Percentiles rank a stretch among this genome's conserved stretches.
These are phyloP conservation scores for Scutellaria galericulata DNA, from an alignment of 257 asterid genomes.

Conservation along the genomic window DNA sequence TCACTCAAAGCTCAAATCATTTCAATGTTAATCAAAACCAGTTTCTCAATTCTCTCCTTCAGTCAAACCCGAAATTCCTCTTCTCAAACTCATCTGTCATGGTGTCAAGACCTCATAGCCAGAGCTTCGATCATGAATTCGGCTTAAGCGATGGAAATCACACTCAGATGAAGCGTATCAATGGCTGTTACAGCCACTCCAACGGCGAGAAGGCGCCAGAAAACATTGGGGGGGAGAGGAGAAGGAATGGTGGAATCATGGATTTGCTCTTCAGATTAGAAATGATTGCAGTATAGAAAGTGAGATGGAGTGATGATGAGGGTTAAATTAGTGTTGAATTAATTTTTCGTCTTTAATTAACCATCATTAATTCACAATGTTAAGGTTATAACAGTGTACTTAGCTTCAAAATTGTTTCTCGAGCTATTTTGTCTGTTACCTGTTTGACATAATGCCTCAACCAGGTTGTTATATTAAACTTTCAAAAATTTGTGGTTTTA, in stretches of 20 bases:
- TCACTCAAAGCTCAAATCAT: too few relatives aligned
- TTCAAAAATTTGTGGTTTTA: too few relatives aligned
- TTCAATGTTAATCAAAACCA: conserved; percentile 41
- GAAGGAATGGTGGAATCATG: conserved; percentile 76
- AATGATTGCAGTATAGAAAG: conserved; percentile 50
- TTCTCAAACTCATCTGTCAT: conserved; percentile 21
- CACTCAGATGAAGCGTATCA: conserved; percentile 28
- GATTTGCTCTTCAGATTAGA: conserved; percentile 68
- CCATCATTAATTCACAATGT: conserved; percentile 42
- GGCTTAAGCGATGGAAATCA: conserved; percentile 35
- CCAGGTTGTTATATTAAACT: too few relatives aligned
- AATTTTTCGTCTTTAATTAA: conserved; percentile 42
- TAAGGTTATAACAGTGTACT: conserved; percentile 22
- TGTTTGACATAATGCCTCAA: too few relatives aligned
- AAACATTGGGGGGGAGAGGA: conserved; percentile 36
- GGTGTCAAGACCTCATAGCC: conserved; percentile 33
- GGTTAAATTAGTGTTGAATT: conserved; percentile 35
- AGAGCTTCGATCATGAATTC: conserved; percentile 22
- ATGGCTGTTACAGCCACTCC: conserved; percentile 33
- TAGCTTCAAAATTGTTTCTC: conserved; percentile 34
- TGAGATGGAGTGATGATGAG: conserved; percentile 38
- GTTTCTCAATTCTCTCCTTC: conserved; percentile 42
- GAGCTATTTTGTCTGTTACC: too few relatives aligned
- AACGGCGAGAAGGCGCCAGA: conserved; percentile 44
- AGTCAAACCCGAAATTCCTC: conserved; percentile 40